phyloP scores from a whole-genome alignment of 2,329 filamentous ascomycete species.

The Helotiales sp. region DNA sequence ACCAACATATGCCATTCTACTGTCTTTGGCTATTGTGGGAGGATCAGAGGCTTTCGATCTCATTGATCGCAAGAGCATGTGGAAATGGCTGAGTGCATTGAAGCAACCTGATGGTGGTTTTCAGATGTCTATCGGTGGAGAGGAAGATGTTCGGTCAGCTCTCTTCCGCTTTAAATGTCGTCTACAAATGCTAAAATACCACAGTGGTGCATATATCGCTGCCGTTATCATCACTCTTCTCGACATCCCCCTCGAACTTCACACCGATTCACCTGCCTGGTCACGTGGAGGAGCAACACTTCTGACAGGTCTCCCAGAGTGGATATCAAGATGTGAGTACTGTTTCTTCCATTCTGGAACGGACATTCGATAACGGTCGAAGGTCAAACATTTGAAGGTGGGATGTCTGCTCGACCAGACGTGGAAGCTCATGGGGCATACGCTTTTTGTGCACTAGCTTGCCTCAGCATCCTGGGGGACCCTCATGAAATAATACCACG shows the following conservation, averaged over 20 bases:
- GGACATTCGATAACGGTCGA: conserved; percentile 16
- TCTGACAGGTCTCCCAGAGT: conserved; percentile 75
- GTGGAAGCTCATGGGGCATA: conserved; percentile 96
- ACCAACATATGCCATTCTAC: conserved; percentile 81
- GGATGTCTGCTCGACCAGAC: conserved; percentile 83
- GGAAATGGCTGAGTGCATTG: conserved; percentile 85
- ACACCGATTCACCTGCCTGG: conserved; percentile 71
- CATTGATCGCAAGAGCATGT: conserved; percentile 83
- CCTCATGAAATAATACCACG: conserved; percentile 75
- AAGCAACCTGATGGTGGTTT: conserved; percentile 94
- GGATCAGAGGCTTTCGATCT: conserved; percentile 74
- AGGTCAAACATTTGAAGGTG: conserved; percentile 95
- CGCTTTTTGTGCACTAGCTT: conserved; percentile 91
- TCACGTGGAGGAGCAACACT: conserved; percentile 68
- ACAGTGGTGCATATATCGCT: conserved; percentile 88
- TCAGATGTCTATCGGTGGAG: conserved; percentile 81
- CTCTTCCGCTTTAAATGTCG: background rate
- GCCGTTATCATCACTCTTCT: conserved; percentile 83
- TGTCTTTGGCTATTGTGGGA: conserved; percentile 80
- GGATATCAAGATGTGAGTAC: conserved; percentile 77
- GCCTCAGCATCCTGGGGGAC: conserved; percentile 81
- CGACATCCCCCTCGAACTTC: conserved; percentile 79
- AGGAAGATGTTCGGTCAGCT: conserved; percentile 85
- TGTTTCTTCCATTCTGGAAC: background rate
- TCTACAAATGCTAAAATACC: conserved; percentile 32